Conservation (phyloP, 495 filamentous ascomycete species). For the Talaromyces trachyspermus region DNA sequence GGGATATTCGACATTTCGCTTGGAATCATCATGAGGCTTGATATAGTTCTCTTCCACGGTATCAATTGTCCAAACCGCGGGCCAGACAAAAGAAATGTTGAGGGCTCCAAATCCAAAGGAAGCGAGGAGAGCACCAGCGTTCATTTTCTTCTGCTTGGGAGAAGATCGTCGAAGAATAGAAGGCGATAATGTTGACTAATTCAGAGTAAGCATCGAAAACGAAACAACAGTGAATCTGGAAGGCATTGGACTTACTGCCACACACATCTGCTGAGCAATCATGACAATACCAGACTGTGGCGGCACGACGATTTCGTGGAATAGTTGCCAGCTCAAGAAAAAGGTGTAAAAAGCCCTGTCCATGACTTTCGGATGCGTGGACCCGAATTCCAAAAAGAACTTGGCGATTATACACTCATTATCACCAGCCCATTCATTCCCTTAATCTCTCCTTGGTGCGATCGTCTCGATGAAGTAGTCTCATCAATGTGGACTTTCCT, state of each 20-base stretch:
- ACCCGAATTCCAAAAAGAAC: constrained; percentile 26
- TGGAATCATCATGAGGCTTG: too few species aligned
- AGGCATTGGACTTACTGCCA: constrained; percentile 35
- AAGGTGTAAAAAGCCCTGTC: constrained; percentile 23
- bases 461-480: constrained; percentile 19
- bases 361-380: constrained; percentile 13
- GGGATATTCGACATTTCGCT: too few species aligned
- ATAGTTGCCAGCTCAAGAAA: constrained; percentile 51
- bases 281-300: constrained; percentile 53
- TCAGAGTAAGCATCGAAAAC: not conserved
- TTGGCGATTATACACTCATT: constrained; percentile 12
- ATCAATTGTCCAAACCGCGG: constrained; percentile 79
- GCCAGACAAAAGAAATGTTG: constrained; percentile 79
- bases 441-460: constrained; percentile 5
- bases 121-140: constrained; percentile 55
- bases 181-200: constrained; percentile 70
- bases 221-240: not conserved
- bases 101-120: constrained; percentile 75
- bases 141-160: constrained; percentile 48
- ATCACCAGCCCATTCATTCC: constrained; percentile 12
- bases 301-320: constrained; percentile 50
- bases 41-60: too few species aligned
- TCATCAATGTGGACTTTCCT: constrained; percentile 41
- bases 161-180: constrained; percentile 77
- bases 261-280: constrained; percentile 82